Evolutionary conservation across 768 basidiomycete genomes (phyloP).

Genomic region (Leccinum boreale): DNA sequence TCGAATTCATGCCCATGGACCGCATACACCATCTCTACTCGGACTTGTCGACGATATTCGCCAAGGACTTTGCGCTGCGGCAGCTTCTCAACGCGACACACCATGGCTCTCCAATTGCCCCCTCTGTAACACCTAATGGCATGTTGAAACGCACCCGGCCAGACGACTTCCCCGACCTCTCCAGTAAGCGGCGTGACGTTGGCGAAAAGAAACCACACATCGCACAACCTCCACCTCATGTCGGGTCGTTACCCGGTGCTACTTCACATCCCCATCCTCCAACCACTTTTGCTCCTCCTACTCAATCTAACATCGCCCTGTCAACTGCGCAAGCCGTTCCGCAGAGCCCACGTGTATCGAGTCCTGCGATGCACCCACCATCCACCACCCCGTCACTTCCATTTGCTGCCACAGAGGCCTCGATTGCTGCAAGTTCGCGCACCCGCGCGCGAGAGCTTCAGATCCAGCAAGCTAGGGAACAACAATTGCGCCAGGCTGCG

Average conservation of each 20-base stretch:
- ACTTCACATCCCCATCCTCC: conserved; percentile 23
- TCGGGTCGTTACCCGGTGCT: conserved; percentile 14
- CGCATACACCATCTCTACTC: conserved; percentile 64
- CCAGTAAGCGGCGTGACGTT: conserved; percentile 65
- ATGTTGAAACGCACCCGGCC: conserved; percentile 62
- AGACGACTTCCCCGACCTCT: conserved; percentile 45
- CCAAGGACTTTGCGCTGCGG: conserved; percentile 55
- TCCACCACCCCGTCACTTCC: conserved; percentile 29
- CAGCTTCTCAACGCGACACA: conserved; percentile 32
- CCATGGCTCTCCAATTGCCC: conserved; percentile 18
- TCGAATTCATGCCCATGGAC: conserved; percentile 53
- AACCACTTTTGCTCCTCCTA: conserved; percentile 19
- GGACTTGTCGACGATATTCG: conserved; percentile 58
- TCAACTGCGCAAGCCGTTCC: conserved; percentile 16
- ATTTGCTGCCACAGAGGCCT: conserved; percentile 32
- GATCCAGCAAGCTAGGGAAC: conserved; percentile 33
- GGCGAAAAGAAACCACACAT: conserved; percentile 55
- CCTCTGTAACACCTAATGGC: conserved; percentile 22
- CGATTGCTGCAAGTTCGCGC: conserved; percentile 31
- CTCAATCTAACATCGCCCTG: conserved; percentile 11
- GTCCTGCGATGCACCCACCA: conserved; percentile 30
- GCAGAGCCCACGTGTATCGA: conserved; percentile 34
- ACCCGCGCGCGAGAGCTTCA: conserved; percentile 35
- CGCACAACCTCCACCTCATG: conserved; percentile 35
- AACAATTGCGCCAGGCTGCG: conserved; percentile 32